A percentile compares a stretch with the other conserved stretches of the same genome.
Conservation (phyloP, 805 yeast genomes). For the Candida michaelii region DNA sequence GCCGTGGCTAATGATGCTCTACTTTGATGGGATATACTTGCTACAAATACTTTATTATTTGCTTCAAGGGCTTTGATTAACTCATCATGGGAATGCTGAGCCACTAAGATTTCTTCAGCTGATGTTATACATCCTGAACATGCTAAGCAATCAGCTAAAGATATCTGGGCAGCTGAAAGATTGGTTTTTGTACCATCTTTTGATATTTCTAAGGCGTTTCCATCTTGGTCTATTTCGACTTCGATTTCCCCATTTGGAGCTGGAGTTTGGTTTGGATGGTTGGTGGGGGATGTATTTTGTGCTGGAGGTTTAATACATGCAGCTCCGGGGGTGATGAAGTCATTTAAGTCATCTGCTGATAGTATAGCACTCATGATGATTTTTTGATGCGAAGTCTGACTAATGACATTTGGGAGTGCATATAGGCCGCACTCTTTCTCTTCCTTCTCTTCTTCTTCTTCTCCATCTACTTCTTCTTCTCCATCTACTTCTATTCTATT, state of each 20-base stretch:
- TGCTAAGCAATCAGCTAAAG: slow-evolving; percentile 90
- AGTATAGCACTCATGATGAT: slow-evolving; percentile 76
- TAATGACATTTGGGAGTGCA: slow-evolving; percentile 1
- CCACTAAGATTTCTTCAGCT: slow-evolving; percentile 91
- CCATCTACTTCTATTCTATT: no score
- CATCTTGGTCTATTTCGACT: slow-evolving; percentile 58
- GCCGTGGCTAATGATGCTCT: slow-evolving; percentile 80
- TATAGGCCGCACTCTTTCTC: neutral
- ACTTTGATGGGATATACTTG: slow-evolving; percentile 82
- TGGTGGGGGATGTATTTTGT: slow-evolving; percentile 21
- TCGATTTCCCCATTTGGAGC: slow-evolving; percentile 41
- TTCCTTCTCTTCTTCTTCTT: no score
- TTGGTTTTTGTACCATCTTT: slow-evolving; percentile 51
- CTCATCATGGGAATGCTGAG: slow-evolving; percentile 86
- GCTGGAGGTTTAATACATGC: slow-evolving; percentile 84
- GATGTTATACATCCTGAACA: slow-evolving; percentile 97
- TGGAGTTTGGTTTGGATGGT: slow-evolving; percentile 8
- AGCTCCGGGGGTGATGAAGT: slow-evolving; percentile 89
- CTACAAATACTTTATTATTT: slow-evolving; percentile 51
- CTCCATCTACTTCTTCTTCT: no score
- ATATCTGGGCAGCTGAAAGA: slow-evolving; percentile 80
- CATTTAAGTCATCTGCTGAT: slow-evolving; percentile 89
- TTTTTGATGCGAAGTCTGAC: slow-evolving; percentile 6
- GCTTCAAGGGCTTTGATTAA: slow-evolving; percentile 56
- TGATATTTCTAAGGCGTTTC: slow-evolving; percentile 68